Evolutionary conservation across 2,329 filamentous ascomycete genomes (phyloP), one percentile per base, ranked within the genome.

Genomic region (Talaromyces sp.): DNA sequence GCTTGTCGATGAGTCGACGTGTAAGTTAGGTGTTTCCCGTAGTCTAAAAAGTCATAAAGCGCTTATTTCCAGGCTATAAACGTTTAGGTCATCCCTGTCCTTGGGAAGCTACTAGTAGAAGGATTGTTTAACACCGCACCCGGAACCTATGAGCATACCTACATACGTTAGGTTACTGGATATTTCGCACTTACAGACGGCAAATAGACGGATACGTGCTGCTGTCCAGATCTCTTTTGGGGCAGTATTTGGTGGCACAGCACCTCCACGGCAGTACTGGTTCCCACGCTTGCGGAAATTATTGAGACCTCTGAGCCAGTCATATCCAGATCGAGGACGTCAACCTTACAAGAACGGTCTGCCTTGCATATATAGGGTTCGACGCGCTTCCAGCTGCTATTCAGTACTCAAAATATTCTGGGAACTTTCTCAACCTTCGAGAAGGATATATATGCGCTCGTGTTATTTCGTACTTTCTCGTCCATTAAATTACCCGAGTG

Each of bases 31-130:
- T 52, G 17, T 31, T 50, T 31, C 8, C 9, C 19, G 15, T 11
- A 27, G 37, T 45, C 37, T 39, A 43, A 59, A 41, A 39, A 45
- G 52, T 37, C 13, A 41, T 59, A 10, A 59, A 45, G 39, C 56
- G 56, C 56, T 58, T 58, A 58, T 39, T 58, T 43, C 35, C 56
- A 58, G 37, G 56, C 56, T 41, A 41, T 43, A 31, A 43, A 22
- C 37, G 13, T 59, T 58, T 59, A 59, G 56, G 7, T n/a, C 31
- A 22, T 39, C 37, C 33, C 39, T 39, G 35, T 22, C 22, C 19
- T 43, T 41, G 56, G 37, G 22, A 59, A 45, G n/a, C 47, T 33
- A n/a, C 27, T 35, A 33, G 50, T 37, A 22, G 33, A 33, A 37
- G 33, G 52, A 37, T 39, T 56, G n/a, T 39, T n/a, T 22, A 13